A percentile compares a stretch with the other conserved stretches of the same genome.
Conservation (phyloP, 768 basidiomycete species). For the Pulveroboletus sp. region DNA sequence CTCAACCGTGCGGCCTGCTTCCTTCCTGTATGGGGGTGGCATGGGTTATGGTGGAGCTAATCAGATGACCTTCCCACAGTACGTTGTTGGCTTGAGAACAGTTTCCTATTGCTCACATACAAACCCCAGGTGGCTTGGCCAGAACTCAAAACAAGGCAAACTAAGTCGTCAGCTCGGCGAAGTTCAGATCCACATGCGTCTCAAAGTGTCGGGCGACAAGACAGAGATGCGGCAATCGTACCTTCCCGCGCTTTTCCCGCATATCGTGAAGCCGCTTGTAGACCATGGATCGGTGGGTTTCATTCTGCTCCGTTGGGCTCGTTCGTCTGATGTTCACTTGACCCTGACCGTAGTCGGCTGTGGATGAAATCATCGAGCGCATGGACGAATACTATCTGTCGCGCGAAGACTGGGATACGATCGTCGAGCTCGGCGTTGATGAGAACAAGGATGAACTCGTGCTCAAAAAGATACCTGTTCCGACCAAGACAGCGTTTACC, state of each 20-base stretch:
- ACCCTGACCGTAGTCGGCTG: constrained; percentile 36
- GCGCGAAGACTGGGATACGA: constrained; percentile 95
- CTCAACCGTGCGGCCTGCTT: constrained; percentile 88
- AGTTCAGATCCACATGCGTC: constrained; percentile 92
- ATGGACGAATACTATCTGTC: constrained; percentile 96
- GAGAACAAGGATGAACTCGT: constrained; percentile 70
- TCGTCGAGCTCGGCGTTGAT: constrained; percentile 91
- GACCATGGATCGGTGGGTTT: constrained; percentile 69
- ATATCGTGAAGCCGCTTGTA: constrained; percentile 76
- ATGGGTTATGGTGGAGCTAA: constrained; percentile 65
- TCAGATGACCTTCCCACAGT: constrained; percentile 82
- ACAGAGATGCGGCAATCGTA: constrained; percentile 89
- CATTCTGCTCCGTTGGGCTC: neutral
- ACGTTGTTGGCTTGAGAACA: constrained; percentile 30
- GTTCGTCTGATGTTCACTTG: neutral
- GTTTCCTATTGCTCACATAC: neutral
- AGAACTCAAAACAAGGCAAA: constrained; percentile 92
- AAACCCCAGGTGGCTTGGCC: constrained; percentile 83
- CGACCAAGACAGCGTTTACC: constrained; percentile 84
- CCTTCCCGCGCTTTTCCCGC: constrained; percentile 81
- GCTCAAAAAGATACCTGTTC: constrained; percentile 78
- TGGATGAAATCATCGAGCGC: constrained; percentile 76
- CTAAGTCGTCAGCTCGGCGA: constrained; percentile 79
- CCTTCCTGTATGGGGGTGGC: constrained; percentile 71
- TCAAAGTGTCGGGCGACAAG: constrained; percentile 89